Evolutionary conservation across 2,329 filamentous ascomycete species (phyloP), one percentile per base, ranked within the genome.

Genomic region (Aspergillus unguis): DNA sequence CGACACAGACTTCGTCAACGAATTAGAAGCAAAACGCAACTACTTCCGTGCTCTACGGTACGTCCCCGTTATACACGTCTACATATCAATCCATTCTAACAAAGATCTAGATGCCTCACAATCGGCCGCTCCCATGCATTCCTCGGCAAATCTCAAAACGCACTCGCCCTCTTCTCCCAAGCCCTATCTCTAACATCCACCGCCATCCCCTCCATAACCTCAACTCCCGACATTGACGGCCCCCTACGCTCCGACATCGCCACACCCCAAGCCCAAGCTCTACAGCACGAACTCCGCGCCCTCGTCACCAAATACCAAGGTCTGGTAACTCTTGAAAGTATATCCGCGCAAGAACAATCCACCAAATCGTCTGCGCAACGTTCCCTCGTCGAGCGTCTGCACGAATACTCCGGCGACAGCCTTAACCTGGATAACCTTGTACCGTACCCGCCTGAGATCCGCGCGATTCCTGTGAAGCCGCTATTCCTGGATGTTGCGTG

Each of bases 401-500:
- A 85, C 61, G 84, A 88, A 58, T 97, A 92, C 67, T 88, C 90
- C 1, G 73, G 78, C 3, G 82, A 81, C 27, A 84, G 82, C 31
- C 82, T 90, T 7, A 85, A 96, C 67, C 77, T 96, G 27, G 79
- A 79, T 38, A 92, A 92, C 60, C 76, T 99, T 27, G 92, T 97
- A 43, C 82, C 85, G 4, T 96, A 92, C 70, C 94, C 94, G 9
- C 92, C 92, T 1, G 88, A 85, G 66, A 76, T 96, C 60, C 84
- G 89, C 56, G 81, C 87, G 1, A 84, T 97, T 36, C 91, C 94
- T 0, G 87, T 96, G 48, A 99, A 99, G 77, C 94, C 94, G 28
- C 80, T 97, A 32, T 97, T 97, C 78, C 83, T 97, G 54, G 94
- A 99, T 67, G 87, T 96, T 6, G 94, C 94, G 7, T 99, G 90